Base-by-base conservation (phyloP, 345 rosid species). In the Hevea brasiliensis region DNA sequence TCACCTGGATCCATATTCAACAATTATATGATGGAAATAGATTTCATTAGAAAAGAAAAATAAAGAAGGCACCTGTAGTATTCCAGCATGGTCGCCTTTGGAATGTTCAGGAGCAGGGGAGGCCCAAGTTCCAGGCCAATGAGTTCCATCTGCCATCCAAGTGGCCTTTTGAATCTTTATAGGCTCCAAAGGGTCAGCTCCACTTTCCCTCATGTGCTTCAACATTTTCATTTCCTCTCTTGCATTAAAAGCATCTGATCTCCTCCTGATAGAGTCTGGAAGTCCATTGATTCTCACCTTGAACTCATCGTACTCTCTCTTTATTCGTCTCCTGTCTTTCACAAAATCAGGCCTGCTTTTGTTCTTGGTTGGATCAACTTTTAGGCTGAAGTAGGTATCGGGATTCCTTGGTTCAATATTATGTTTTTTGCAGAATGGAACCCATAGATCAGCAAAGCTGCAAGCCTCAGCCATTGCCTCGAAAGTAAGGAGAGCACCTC, bases 401-500 rank as follows among this genome's bases (percentile, higher is more conserved):
- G 99, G 99, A 55, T 95, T 95, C 56, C 98, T 81, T 0, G 99
- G 97, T 77, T 92, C 97, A 9, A 92, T 95, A 20, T 85, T 69
- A 61, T 95, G 99, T 67, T 95, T 95, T 56, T 91, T 85, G 65
- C 98, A 95, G 78, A 95, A 95, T 0, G 99, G 99, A 26, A 95
- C 93, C 99, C 98, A 95, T 48, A 90, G 61, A 47, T 92, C 98
- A 0, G 98, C 99, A 60, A 92, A 95, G 80, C 96, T 92, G 1
- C 94, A 93, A 12, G 98, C 98, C 87, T 95, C 99, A 0, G 99
- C 98, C 99, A 95, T 90, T 2, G 98, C 98, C 83, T 95, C 99
- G 23, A 95, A 95, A 0, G 94, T 89, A 18, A 95, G 88, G 37
- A 95, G 90, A 21, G 99, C 97, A 0, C 96, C 99, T 10, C 99